Evolutionary conservation across 2,329 filamentous ascomycete species (phyloP).

Genomic region (Elsinoe perseae): DNA sequence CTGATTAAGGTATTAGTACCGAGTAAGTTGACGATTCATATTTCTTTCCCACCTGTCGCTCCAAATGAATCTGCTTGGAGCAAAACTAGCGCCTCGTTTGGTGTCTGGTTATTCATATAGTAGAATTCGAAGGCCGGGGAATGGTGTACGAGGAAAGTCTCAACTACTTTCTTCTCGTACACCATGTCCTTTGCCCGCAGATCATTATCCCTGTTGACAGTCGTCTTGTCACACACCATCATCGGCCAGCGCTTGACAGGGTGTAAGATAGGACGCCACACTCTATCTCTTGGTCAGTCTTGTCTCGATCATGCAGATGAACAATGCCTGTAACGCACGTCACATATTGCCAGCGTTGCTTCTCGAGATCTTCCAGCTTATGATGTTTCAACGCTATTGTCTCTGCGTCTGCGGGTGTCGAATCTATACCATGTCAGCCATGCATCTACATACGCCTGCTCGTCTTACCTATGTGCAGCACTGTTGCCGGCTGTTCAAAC

Average conservation of each 20-base stretch:
- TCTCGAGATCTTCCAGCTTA: neutral
- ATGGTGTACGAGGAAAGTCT: neutral
- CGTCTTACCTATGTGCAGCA: neutral
- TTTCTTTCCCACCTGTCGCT: neutral
- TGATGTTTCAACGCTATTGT: neutral
- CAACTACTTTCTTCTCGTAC: neutral
- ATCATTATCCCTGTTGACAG: neutral
- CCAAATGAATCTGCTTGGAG: neutral
- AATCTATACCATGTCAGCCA: neutral
- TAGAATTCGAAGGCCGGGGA: neutral
- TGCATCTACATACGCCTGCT: neutral
- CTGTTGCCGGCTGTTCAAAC: neutral
- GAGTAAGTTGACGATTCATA: neutral
- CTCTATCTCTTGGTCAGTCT: neutral
- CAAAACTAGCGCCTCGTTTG: neutral
- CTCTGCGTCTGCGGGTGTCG: neutral
- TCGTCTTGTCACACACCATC: neutral
- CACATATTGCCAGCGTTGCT: neutral
- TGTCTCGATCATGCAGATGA: neutral
- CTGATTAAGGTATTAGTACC: neutral
- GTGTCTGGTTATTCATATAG: neutral
- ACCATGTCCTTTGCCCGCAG: neutral
- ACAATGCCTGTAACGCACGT: neutral
- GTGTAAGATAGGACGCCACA: neutral
- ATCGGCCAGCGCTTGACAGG: neutral